These are phyloP conservation scores for Rosa multiflora DNA, from an alignment of 306 rosid species.

Conservation along the genomic window DNA sequence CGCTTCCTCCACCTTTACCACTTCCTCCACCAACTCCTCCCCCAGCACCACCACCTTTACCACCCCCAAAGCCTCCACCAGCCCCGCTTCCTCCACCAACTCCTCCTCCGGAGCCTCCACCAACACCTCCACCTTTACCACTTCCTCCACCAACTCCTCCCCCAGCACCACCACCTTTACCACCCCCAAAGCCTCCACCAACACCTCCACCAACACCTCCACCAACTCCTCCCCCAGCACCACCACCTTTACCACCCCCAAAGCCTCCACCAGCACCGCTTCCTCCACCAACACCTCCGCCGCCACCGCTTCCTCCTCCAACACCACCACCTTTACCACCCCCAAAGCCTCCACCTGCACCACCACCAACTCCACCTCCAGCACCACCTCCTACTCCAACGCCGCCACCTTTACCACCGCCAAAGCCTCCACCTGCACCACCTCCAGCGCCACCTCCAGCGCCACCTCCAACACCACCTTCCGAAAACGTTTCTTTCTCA, in stretches of 20 bases:
- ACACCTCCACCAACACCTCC: background rate
- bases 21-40: background rate
- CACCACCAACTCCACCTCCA: background rate
- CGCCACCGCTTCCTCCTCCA: background rate
- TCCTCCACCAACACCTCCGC: background rate
- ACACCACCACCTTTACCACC: background rate
- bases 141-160: conserved; percentile 24
- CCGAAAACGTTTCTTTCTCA: conserved; percentile 29
- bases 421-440: conserved; percentile 20
- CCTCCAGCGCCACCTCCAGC: background rate
- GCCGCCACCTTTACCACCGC: background rate
- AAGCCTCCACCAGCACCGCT: conserved; percentile 16
- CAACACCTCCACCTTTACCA: conserved; percentile 2
- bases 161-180: conserved; percentile 18
- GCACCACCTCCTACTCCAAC: background rate
- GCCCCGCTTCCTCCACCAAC: background rate
- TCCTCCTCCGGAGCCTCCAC: conserved; percentile 13
- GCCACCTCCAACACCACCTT: conserved; percentile 22
- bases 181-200: conserved; percentile 32
- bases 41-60: background rate
- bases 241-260: conserved; percentile 13
- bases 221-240: background rate
- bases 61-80: background rate
- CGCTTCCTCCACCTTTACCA: background rate
- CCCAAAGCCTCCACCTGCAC: background rate